These are phyloP conservation scores for Glycine soja DNA, from an alignment of 306 rosid species.

Conservation along the genomic window DNA sequence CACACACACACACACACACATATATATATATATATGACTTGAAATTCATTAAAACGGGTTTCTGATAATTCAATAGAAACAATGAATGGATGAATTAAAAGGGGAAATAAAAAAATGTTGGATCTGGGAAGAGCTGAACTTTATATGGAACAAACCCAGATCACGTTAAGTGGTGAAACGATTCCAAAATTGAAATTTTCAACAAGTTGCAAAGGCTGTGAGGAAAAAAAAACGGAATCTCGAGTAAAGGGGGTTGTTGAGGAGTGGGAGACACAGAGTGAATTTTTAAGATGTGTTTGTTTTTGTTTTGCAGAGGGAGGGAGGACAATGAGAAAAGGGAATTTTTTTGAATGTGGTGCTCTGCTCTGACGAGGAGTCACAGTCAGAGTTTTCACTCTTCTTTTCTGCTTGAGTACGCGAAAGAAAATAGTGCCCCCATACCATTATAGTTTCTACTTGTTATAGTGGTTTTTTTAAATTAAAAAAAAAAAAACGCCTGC, in stretches of 20 bases:
- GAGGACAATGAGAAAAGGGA: conserved; percentile 48
- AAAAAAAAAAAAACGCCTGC: conserved; percentile 32
- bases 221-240: conserved; percentile 37
- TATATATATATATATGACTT: neutral
- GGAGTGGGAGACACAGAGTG: conserved; percentile 52
- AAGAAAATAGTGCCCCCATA: conserved; percentile 38
- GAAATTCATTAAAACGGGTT: neutral
- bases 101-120: neutral
- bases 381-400: conserved; percentile 41
- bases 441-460: conserved; percentile 5
- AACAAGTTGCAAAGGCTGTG: conserved; percentile 28
- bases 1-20: too few relatives aligned
- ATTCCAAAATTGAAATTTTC: conserved; percentile 32
- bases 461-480: neutral
- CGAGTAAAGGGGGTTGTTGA: conserved; percentile 34
- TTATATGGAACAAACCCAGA: conserved; percentile 31
- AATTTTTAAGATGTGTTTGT: conserved; percentile 43
- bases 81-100: conserved; percentile 7
- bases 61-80: neutral
- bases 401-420: conserved; percentile 43
- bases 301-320: conserved; percentile 37
- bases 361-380: conserved; percentile 52
- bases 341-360: conserved; percentile 60
- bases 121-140: conserved; percentile 8
- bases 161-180: conserved; percentile 27